phyloP scores from a whole-genome alignment of 2,329 filamentous ascomycete genomes.

The Lachnellula cervina region DNA sequence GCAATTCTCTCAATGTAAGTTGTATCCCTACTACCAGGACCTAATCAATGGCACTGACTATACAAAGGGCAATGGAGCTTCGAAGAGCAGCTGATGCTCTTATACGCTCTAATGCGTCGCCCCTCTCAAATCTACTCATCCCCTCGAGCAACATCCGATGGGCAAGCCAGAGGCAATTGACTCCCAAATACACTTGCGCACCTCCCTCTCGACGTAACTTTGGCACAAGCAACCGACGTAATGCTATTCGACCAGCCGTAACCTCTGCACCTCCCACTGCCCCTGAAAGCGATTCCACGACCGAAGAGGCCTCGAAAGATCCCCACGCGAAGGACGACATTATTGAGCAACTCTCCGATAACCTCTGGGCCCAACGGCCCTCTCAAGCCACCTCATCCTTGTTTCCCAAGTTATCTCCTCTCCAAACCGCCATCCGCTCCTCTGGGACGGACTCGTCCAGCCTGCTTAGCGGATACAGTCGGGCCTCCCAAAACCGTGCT shows the following conservation, averaged over 20 bases:
- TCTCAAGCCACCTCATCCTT: background rate
- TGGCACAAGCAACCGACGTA: slow-evolving; percentile 1
- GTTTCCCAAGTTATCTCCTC: background rate
- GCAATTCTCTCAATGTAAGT: slow-evolving; percentile 17
- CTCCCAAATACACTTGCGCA: slow-evolving; percentile 4
- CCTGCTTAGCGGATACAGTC: slow-evolving; percentile 2
- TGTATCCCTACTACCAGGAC: slow-evolving; percentile 7
- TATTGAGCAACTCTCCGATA: background rate
- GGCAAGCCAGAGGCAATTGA: slow-evolving; percentile 12
- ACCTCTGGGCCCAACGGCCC: slow-evolving; percentile 1
- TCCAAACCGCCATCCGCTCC: background rate
- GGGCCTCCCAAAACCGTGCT: too few species aligned
- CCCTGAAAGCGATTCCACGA: background rate
- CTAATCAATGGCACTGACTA: slow-evolving; percentile 7
- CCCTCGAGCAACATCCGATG: slow-evolving; percentile 22
- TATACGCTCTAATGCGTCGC: slow-evolving; percentile 26
- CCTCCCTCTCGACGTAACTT: slow-evolving; percentile 7
- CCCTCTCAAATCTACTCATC: slow-evolving; percentile 25
- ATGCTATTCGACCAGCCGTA: slow-evolving; percentile 9
- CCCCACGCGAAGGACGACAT: background rate
- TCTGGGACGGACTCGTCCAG: slow-evolving; percentile 11
- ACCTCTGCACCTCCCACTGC: slow-evolving; percentile 1
- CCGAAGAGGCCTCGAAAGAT: background rate
- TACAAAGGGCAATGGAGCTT: slow-evolving; percentile 30
- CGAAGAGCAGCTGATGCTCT: slow-evolving; percentile 30